Conservation (phyloP, 2,329 filamentous ascomycete species). For the Cytospora piceae region DNA sequence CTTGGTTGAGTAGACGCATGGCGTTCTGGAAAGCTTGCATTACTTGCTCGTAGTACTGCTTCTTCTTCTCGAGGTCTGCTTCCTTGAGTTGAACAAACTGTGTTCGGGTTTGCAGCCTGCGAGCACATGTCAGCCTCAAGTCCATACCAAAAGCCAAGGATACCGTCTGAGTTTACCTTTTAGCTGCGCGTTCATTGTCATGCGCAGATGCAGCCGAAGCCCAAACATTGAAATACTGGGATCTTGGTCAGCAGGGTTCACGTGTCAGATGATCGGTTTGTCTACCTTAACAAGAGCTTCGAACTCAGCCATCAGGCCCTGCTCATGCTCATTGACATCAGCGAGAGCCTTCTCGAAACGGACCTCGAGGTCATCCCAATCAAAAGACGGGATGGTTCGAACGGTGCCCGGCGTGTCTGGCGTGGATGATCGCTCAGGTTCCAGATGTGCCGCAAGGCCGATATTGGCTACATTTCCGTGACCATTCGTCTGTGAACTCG, state of each 20-base stretch:
- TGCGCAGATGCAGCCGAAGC: conserved; percentile 70
- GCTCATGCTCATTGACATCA: conserved; percentile 66
- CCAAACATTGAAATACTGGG: conserved; percentile 80
- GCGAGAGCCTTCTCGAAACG: conserved; percentile 70
- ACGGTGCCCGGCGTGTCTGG: conserved; percentile 52
- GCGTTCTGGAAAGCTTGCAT: conserved; percentile 67
- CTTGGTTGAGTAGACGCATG: conserved; percentile 54
- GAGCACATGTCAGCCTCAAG: conserved; percentile 28
- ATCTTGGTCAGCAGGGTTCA: not conserved
- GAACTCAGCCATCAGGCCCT: conserved; percentile 68
- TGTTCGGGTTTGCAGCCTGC: conserved; percentile 76
- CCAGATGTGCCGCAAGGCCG: conserved; percentile 63
- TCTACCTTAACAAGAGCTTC: conserved; percentile 66
- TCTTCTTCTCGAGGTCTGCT: conserved; percentile 70
- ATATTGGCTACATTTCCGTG: conserved; percentile 34
- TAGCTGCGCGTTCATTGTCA: conserved; percentile 76
- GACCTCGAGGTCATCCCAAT: conserved; percentile 77
- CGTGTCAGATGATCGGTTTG: not conserved
- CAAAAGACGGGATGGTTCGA: conserved; percentile 57
- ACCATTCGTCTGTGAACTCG: conserved; percentile 37
- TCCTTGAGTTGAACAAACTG: conserved; percentile 77
- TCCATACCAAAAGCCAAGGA: not conserved
- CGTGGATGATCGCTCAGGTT: conserved; percentile 38
- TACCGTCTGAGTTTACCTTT: conserved; percentile 59
- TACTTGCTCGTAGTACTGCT: conserved; percentile 70